Evolutionary conservation across 371 early-diverging fungal species (phyloP), one percentile per base, ranked within the genome.

Genomic region (Rhizopus arrhizus): DNA sequence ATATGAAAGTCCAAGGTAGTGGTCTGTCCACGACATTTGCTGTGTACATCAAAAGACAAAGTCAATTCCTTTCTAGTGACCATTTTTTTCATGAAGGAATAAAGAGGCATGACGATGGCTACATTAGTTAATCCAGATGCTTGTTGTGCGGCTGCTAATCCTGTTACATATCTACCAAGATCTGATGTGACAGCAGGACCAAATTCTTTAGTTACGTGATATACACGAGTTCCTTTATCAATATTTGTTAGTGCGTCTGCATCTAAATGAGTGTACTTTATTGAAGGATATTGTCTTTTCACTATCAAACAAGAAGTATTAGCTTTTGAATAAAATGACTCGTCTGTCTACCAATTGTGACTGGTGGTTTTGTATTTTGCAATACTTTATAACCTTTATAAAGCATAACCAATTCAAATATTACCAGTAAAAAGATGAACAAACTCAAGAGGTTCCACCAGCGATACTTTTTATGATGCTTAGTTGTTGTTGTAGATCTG

Each of bases 121-220:
- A 85, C 82, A 13, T 82, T 71, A 16, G 80, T 71, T 3, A 64
- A 33, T 1, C 75, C 74, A 3, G 81, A 72, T 3, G 70, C 69
- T 57, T 85, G 82, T 41, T 88, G 88, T 5, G 85, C 85, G 13
- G 77, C 58, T 4, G 85, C 82, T 9, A 88, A 68, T 2, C 84
- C 82, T 11, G 88, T 88, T n/a, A 86, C 81, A 5, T 84, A 77
- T 72, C 76, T 78, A 13, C 88, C 88, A 32, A 87, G 65, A 8
- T 81, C 80, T 28, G 85, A 81, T 77, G 80, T 73, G 5, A 82
- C 67, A 0, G 86, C 85, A 10, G 78, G 75, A 9, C 86, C 86
- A 65, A 85, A 87, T 57, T 87, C 88, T 61, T 84, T 85, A 12
- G 84, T 83, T 49, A 88, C 74, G 59, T 88, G 88, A 49, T 83